Percentiles rank a stretch among this genome's conserved stretches.
phyloP scores from a whole-genome alignment of 495 filamentous ascomycete genomes.

The Saxophila tyrrhenica region DNA sequence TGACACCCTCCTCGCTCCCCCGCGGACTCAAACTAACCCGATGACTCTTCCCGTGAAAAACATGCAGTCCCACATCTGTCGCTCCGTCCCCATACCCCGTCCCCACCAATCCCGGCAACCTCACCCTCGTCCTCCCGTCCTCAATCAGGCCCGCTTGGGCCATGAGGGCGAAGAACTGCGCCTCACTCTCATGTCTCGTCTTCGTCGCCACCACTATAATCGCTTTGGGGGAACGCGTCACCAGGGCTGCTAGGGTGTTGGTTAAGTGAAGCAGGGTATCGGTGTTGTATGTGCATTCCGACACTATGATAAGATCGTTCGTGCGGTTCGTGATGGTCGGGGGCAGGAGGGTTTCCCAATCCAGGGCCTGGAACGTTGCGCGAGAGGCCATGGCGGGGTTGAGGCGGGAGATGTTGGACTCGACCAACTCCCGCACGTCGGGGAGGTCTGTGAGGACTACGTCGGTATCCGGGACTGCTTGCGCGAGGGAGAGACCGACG shows the following conservation, averaged over 20 bases:
- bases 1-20: slow-evolving; percentile 10
- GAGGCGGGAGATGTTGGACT: slow-evolving; percentile 41
- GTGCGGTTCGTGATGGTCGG: slow-evolving; percentile 28
- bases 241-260: slow-evolving; percentile 49
- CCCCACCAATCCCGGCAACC: slow-evolving; percentile 10
- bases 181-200: slow-evolving; percentile 71
- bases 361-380: slow-evolving; percentile 50
- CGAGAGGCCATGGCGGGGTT: slow-evolving; percentile 31
- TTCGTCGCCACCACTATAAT: slow-evolving; percentile 71
- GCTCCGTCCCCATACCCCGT: slow-evolving; percentile 16
- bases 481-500: slow-evolving; percentile 64
- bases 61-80: slow-evolving; percentile 14
- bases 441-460: slow-evolving; percentile 74
- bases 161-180: slow-evolving; percentile 70
- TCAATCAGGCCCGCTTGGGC: slow-evolving; percentile 39
- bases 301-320: slow-evolving; percentile 67
- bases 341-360: slow-evolving; percentile 55
- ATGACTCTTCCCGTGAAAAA: slow-evolving; percentile 11
- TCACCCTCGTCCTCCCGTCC: slow-evolving; percentile 3
- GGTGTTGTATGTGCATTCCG: slow-evolving; percentile 92
- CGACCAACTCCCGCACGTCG: slow-evolving; percentile 58
- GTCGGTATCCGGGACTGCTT: slow-evolving; percentile 40
- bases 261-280: slow-evolving; percentile 71
- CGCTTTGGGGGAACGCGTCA: slow-evolving; percentile 37
- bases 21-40: slow-evolving; percentile 13